Evolutionary conservation across 345 rosid genomes (phyloP), one percentile per base, ranked within the genome.

Genomic region (Xanthoceras sorbifolium): DNA sequence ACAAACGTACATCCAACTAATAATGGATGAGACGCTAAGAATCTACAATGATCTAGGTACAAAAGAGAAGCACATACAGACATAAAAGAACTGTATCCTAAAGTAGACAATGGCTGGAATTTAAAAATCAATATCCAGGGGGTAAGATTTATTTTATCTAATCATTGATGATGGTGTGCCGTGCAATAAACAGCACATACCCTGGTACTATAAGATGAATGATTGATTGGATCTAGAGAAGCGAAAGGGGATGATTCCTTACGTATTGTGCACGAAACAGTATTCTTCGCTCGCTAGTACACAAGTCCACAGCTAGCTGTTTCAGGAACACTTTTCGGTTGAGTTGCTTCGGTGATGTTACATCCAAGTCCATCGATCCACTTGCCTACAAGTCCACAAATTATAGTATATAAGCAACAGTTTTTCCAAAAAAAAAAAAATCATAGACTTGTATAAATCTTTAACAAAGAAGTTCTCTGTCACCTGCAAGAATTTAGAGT

Each of bases 271-370:
- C 88, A 67, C 98, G 94, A 66, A 86, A 96, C 12, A 96, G 85
- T 84, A 93, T 96, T 84, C 98, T 89, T 67, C 81, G 92, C 76
- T 93, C 99, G 48, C 97, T 96, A 44, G 83, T 88, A 73, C 92
- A 93, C 84, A 93, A 83, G 86, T 96, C 99, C 72, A 93, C 97
- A 3, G 97, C 99, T 72, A 96, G 79, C 86, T 96, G 99, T 84
- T 96, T 96, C 73, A 95, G 85, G 84, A 95, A 95, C 76, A 90
- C 75, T 81, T 90, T 89, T 69, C 94, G 84, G 84, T 91, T 96
- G 22, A 96, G 86, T 67, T 92, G 99, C 85, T 92, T 96, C 5
- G 97, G 98, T 72, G 98, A 92, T 79, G 97, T 92, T 82, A 92
- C 89, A 72, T 96, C 99, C 85, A 96, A 88, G 82, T 93, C 99